phyloP scores from a whole-genome alignment of 2,329 filamentous ascomycete genomes.

The Claviceps maximensis region DNA sequence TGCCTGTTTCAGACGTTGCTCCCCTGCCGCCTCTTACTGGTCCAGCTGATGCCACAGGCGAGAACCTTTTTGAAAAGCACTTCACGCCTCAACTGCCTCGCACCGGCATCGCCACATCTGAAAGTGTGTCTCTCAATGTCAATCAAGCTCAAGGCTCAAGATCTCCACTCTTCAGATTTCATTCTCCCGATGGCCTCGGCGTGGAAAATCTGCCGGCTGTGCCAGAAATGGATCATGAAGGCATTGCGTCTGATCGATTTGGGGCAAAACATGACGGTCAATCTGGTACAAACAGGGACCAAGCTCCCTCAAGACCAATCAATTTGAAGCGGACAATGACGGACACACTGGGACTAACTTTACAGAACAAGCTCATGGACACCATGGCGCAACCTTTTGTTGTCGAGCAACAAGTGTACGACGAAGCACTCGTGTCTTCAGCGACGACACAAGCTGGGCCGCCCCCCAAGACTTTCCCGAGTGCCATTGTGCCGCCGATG shows the following conservation, averaged over 20 bases:
- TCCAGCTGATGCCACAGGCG: slow-evolving; percentile 57
- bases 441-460: slow-evolving; percentile 26
- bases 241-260: slow-evolving; percentile 38
- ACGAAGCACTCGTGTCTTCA: slow-evolving; percentile 30
- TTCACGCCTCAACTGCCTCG: slow-evolving; percentile 48
- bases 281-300: slow-evolving; percentile 30
- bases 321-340: slow-evolving; percentile 79
- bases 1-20: slow-evolving; percentile 33
- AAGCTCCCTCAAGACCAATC: slow-evolving; percentile 46
- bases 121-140: slow-evolving; percentile 22
- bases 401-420: slow-evolving; percentile 24
- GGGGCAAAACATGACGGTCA: slow-evolving; percentile 43
- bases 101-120: slow-evolving; percentile 30
- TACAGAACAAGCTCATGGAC: slow-evolving; percentile 77
- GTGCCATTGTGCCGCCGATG: slow-evolving; percentile 40
- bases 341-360: slow-evolving; percentile 58
- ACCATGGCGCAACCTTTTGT: slow-evolving; percentile 72
- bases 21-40: slow-evolving; percentile 57
- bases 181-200: slow-evolving; percentile 5
- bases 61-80: slow-evolving; percentile 75
- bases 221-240: slow-evolving; percentile 18
- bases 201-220: slow-evolving; percentile 8
- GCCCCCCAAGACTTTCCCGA: slow-evolving; percentile 29
- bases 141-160: slow-evolving; percentile 9
- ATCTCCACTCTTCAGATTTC: slow-evolving; percentile 6